Evolutionary conservation across 1,139 yeast genomes (phyloP).

Genomic region (Torulaspora globosa): DNA sequence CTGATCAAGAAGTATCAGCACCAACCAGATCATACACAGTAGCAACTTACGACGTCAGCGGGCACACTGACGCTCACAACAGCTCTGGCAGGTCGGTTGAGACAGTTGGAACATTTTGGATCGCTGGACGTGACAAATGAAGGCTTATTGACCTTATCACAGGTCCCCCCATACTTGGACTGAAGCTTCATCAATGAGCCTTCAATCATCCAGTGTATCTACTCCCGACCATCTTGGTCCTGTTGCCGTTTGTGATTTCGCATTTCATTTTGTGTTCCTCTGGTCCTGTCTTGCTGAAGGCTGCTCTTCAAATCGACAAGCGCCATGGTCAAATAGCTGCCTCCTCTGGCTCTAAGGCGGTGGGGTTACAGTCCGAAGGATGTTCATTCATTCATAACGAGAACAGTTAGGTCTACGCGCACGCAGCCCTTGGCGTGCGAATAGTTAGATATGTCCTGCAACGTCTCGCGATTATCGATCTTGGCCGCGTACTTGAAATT

Average conservation of each 20-base stretch:
- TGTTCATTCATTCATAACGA: no score
- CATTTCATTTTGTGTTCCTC: neutral
- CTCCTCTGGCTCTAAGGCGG: no score
- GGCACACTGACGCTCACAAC: neutral
- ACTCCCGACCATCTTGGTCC: neutral
- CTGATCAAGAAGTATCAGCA: conserved; percentile 1
- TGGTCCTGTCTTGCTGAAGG: no score
- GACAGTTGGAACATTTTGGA: neutral
- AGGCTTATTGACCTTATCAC: neutral
- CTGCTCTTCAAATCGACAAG: neutral
- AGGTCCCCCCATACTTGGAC: neutral
- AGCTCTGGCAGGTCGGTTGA: neutral
- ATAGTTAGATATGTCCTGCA: conserved; percentile 60
- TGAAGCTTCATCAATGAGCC: neutral
- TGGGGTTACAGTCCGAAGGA: no score
- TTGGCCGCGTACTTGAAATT: conserved; percentile 56
- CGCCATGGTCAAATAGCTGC: neutral
- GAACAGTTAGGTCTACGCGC: conserved; percentile 35
- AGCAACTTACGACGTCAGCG: neutral
- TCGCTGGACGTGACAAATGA: neutral
- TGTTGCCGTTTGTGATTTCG: neutral
- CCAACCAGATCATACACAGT: conserved; percentile 1
- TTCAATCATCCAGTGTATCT: no score
- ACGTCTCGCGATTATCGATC: conserved; percentile 56
- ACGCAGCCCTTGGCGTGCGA: conserved; percentile 54